Conservation (phyloP, 139 green algal genomes). For the Volvox reticuliferus region DNA sequence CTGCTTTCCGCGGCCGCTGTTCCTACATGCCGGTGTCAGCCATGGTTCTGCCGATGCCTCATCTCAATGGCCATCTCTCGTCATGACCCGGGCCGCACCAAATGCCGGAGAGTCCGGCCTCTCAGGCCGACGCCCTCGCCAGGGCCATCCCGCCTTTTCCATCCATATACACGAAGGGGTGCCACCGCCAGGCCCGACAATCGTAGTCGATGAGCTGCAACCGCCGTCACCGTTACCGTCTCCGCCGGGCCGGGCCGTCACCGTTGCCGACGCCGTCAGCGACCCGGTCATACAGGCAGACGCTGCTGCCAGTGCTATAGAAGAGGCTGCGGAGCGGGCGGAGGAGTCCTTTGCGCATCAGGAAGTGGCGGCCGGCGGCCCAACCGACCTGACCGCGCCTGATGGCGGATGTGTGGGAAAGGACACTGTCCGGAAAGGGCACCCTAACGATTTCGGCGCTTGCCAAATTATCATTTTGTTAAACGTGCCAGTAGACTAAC, state of each 20-base stretch:
- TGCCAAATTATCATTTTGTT: conserved; percentile 8
- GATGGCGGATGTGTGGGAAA: no score
- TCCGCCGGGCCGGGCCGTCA: neutral
- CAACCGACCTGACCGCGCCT: no score
- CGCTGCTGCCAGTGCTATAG: neutral
- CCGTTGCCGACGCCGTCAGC: neutral
- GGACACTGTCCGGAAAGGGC: no score
- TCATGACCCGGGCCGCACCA: neutral
- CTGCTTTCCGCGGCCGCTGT: neutral
- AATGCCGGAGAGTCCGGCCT: conserved; percentile 21
- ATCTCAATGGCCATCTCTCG: neutral
- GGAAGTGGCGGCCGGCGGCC: neutral
- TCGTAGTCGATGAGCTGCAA: neutral
- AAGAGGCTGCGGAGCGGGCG: conserved; percentile 17
- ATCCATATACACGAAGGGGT: neutral
- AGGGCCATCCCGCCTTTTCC: neutral
- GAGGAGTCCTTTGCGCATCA: neutral
- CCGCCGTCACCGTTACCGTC: neutral
- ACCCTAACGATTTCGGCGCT: no score
- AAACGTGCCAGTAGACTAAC: conserved; percentile 7
- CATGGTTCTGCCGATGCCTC: neutral
- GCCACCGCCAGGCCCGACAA: neutral
- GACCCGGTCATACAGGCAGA: conserved; percentile 6
- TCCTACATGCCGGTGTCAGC: neutral
- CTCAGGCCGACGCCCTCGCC: neutral